Evolutionary conservation across 805 yeast species (phyloP).

Genomic region (Saccharomyces paradoxus): DNA sequence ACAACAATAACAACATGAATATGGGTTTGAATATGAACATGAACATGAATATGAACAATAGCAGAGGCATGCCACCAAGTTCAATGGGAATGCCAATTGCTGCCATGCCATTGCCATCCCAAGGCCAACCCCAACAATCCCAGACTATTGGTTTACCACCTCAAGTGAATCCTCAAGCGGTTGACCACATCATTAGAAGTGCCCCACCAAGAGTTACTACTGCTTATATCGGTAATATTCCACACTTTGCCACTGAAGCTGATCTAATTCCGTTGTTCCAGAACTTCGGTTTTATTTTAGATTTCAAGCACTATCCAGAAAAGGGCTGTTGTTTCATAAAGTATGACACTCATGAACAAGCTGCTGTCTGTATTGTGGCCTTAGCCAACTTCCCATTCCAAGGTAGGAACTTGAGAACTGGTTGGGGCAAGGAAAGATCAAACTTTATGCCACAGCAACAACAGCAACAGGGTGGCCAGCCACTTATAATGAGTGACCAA

Average conservation of each 20-base stretch:
- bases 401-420: conserved; percentile 72
- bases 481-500: conserved; percentile 5
- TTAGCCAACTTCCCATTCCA: conserved; percentile 59
- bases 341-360: conserved; percentile 79
- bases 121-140: conserved; percentile 10
- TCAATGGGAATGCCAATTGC: conserved; percentile 19
- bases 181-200: conserved; percentile 65
- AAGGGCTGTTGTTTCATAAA: conserved; percentile 83
- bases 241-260: conserved; percentile 64
- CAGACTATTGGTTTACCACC: conserved; percentile 24
- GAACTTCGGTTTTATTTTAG: conserved; percentile 75
- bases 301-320: conserved; percentile 71
- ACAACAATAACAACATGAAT: conserved; percentile 13
- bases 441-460: conserved; percentile 27
- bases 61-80: conserved; percentile 16
- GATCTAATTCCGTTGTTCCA: conserved; percentile 69
- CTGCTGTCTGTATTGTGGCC: conserved; percentile 80
- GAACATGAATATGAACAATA: conserved; percentile 8
- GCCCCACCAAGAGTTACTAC: conserved; percentile 64
- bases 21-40: conserved; percentile 13
- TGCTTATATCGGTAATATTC: conserved; percentile 78
- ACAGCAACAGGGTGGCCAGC: conserved; percentile 12
- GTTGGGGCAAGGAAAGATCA: conserved; percentile 72
- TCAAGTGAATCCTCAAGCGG: conserved; percentile 44
- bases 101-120: conserved; percentile 18